These are phyloP conservation scores for Globisporangium spinosum DNA, from an alignment of 352 stramenopile genomes.

Conservation along the genomic window DNA sequence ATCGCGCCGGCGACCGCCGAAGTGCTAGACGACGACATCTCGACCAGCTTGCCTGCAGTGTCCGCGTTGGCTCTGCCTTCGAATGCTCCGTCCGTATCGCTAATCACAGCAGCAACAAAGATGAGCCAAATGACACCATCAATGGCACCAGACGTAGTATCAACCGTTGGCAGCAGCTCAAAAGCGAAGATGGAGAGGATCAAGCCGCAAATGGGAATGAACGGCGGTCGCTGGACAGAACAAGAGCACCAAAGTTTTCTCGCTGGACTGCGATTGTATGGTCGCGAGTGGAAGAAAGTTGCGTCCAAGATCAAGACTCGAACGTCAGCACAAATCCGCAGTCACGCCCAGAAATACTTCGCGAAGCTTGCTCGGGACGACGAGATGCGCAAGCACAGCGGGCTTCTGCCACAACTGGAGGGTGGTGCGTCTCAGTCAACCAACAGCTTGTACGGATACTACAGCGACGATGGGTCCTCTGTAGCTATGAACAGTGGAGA, in stretches of 20 bases:
- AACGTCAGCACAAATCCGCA: conserved; percentile 84
- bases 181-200: conserved; percentile 34
- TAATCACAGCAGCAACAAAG: conserved; percentile 20
- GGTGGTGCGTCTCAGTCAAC: conserved; percentile 16
- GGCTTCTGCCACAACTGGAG: conserved; percentile 13
- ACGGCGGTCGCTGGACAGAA: conserved; percentile 91
- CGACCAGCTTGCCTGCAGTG: conserved; percentile 27
- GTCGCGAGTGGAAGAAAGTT: conserved; percentile 97
- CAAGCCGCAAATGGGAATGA: conserved; percentile 69
- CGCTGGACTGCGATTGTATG: conserved; percentile 89
- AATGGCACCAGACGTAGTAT: conserved; percentile 9
- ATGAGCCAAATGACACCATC: conserved; percentile 23
- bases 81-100: conserved; percentile 14
- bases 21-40: conserved; percentile 22
- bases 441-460: conserved; percentile 36
- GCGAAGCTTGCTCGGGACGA: conserved; percentile 80
- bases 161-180: neutral
- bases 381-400: conserved; percentile 53
- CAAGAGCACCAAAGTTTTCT: conserved; percentile 96
- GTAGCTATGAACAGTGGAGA: conserved; percentile 54
- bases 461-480: conserved; percentile 64
- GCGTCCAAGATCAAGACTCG: conserved; percentile 87
- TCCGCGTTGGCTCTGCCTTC: conserved; percentile 25
- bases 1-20: conserved; percentile 13
- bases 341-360: conserved; percentile 87